These are phyloP conservation scores for Metschnikowia kofuensis DNA, from an alignment of 805 yeast genomes.

Conservation along the genomic window DNA sequence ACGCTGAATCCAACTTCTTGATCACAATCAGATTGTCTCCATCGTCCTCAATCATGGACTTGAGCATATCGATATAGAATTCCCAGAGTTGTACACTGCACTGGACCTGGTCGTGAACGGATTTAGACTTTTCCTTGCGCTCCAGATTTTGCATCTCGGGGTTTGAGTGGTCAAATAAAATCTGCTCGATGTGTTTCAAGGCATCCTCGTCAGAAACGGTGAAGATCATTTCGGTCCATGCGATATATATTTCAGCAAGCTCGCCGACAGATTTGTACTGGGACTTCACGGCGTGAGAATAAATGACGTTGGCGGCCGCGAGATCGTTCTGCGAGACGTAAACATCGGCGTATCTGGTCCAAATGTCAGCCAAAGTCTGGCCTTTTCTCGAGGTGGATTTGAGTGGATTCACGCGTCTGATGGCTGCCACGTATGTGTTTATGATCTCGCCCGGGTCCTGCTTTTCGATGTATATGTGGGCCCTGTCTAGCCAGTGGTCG, in stretches of 20 bases:
- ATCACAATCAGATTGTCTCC: conserved; percentile 17
- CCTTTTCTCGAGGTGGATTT: conserved; percentile 23
- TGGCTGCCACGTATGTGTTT: conserved; percentile 61
- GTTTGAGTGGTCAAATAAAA: conserved; percentile 18
- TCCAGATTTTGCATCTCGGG: background rate
- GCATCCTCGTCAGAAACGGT: conserved; percentile 44
- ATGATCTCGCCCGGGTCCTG: conserved; percentile 34
- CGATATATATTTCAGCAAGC: conserved; percentile 64
- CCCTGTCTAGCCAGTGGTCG: conserved; percentile 66
- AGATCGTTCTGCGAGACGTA: conserved; percentile 57
- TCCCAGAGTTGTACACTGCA: conserved; percentile 69
- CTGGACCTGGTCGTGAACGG: conserved; percentile 54
- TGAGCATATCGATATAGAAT: conserved; percentile 67
- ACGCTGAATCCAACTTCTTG: conserved; percentile 23
- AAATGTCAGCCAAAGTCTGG: conserved; percentile 51
- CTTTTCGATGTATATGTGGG: conserved; percentile 39
- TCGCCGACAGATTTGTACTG: conserved; percentile 65
- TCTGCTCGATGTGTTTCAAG: conserved; percentile 30
- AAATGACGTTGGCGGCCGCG: conserved; percentile 58
- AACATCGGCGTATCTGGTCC: conserved; percentile 67
- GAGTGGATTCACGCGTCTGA: conserved; percentile 62
- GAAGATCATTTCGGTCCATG: conserved; percentile 71
- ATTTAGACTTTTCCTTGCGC: background rate
- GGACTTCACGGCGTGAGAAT: conserved; percentile 64
- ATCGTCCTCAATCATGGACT: conserved; percentile 46